A percentile compares a stretch with the other conserved stretches of the same genome.
These are phyloP conservation scores for Hymenotorrendiella dingleyae DNA, from an alignment of 2,329 filamentous ascomycete genomes.

Conservation along the genomic window DNA sequence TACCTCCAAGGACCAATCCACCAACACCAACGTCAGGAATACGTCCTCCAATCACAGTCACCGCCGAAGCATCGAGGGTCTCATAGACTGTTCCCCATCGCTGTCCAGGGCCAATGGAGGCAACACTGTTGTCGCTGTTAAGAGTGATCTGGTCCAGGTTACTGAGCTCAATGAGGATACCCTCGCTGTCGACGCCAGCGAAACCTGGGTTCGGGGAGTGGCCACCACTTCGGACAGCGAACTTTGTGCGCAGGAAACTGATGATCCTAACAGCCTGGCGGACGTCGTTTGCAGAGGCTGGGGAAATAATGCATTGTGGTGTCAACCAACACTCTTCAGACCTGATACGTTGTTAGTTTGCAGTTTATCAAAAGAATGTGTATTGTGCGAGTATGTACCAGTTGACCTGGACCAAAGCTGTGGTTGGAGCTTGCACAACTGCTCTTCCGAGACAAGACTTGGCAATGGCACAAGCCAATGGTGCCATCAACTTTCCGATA, in stretches of 20 bases:
- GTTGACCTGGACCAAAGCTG: neutral
- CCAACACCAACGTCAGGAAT: slow-evolving; percentile 4
- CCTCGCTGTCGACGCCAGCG: slow-evolving; percentile 40
- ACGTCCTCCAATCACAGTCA: slow-evolving; percentile 11
- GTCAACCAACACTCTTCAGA: slow-evolving; percentile 5
- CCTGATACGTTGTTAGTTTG: neutral
- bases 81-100: slow-evolving; percentile 35
- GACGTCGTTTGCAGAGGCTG: slow-evolving; percentile 28
- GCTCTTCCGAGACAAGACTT: neutral
- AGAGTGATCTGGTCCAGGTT: slow-evolving; percentile 18
- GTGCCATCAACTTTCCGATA: neutral
- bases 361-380: neutral
- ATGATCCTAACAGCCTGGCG: slow-evolving; percentile 11
- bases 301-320: slow-evolving; percentile 29
- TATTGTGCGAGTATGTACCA: neutral
- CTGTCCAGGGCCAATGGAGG: slow-evolving; percentile 31
- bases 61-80: slow-evolving; percentile 28
- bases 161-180: slow-evolving; percentile 42
- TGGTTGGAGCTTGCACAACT: neutral
- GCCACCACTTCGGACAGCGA: slow-evolving; percentile 15
- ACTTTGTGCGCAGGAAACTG: slow-evolving; percentile 2
- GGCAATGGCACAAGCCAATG: neutral
- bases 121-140: slow-evolving; percentile 24
- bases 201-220: slow-evolving; percentile 34
- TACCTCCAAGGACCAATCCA: slow-evolving; percentile 5